phyloP scores from a whole-genome alignment of 2,329 filamentous ascomycete genomes.

The Hypoxylon sp. region DNA sequence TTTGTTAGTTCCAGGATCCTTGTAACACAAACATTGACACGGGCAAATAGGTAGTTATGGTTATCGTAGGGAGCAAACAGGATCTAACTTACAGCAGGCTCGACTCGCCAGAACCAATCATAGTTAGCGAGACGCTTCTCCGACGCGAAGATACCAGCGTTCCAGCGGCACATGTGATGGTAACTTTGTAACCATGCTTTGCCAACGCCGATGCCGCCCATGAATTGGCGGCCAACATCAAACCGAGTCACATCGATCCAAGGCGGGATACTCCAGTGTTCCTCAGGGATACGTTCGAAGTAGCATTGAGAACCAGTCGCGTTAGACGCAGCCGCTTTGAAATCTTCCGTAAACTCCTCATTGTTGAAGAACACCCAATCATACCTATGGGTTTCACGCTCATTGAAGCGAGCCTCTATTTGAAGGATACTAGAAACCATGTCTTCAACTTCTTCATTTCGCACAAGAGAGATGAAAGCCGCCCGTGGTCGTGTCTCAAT shows the following conservation, averaged over 20 bases:
- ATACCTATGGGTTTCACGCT: slow-evolving; percentile 79
- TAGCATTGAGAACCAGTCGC: slow-evolving; percentile 78
- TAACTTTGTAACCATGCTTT: slow-evolving; percentile 77
- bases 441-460: slow-evolving; percentile 77
- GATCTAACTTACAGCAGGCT: slow-evolving; percentile 67
- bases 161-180: slow-evolving; percentile 87
- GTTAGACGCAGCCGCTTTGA: slow-evolving; percentile 77
- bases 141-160: slow-evolving; percentile 84
- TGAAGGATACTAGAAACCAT: slow-evolving; percentile 80
- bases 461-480: slow-evolving; percentile 75
- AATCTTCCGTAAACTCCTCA: slow-evolving; percentile 81
- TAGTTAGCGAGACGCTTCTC: slow-evolving; percentile 77
- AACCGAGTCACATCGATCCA: slow-evolving; percentile 80
- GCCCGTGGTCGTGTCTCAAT: slow-evolving; percentile 54
- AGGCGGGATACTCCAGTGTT: slow-evolving; percentile 81
- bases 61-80: not conserved
- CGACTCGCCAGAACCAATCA: slow-evolving; percentile 73
- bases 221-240: slow-evolving; percentile 72
- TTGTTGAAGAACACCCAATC: slow-evolving; percentile 93
- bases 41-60: slow-evolving; percentile 1
- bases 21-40: not conserved
- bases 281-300: slow-evolving; percentile 80
- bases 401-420: slow-evolving; percentile 83
- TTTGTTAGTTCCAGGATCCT: slow-evolving; percentile 36
- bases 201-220: slow-evolving; percentile 75